Percentiles rank a stretch among this genome's conserved stretches.
These are phyloP conservation scores for Phlegmacium glaucopus DNA, from an alignment of 768 basidiomycete species.

Conservation along the genomic window DNA sequence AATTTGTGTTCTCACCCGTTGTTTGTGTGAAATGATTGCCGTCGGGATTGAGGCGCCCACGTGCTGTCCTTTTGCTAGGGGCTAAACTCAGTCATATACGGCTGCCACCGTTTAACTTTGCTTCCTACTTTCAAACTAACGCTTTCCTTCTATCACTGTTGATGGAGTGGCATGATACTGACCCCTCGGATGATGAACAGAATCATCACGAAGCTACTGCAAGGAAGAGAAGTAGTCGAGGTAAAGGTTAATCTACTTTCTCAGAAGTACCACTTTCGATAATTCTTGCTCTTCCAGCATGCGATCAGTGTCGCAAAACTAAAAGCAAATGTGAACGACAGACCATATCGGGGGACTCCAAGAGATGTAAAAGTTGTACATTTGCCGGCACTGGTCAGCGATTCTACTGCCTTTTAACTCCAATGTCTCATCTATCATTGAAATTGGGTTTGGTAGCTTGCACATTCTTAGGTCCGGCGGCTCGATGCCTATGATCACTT, in stretches of 20 bases:
- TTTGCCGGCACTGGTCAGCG: constrained; percentile 50
- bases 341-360: constrained; percentile 31
- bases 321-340: constrained; percentile 82
- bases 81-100: constrained; percentile 9
- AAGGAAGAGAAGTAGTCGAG: constrained; percentile 65
- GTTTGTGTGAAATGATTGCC: constrained; percentile 11
- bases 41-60: constrained; percentile 24
- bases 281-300: constrained; percentile 45
- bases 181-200: constrained; percentile 56
- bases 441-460: constrained; percentile 39
- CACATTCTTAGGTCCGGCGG: constrained; percentile 54
- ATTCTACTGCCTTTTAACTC: constrained; percentile 1
- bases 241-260: constrained; percentile 25
- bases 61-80: constrained; percentile 19
- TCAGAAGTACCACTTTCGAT: background rate
- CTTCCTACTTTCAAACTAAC: constrained; percentile 18
- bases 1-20: no score
- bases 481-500: background rate
- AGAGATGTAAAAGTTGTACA: constrained; percentile 62
- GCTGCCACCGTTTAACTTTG: constrained; percentile 8
- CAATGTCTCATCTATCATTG: constrained; percentile 15
- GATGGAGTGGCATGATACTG: constrained; percentile 61
- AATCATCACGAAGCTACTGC: constrained; percentile 30
- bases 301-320: constrained; percentile 84
- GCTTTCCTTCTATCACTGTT: constrained; percentile 8